Percentiles rank a stretch among this genome's conserved stretches.
Conservation (phyloP, 2,329 filamentous ascomycete species). For the Coniochaeta ligniaria region DNA sequence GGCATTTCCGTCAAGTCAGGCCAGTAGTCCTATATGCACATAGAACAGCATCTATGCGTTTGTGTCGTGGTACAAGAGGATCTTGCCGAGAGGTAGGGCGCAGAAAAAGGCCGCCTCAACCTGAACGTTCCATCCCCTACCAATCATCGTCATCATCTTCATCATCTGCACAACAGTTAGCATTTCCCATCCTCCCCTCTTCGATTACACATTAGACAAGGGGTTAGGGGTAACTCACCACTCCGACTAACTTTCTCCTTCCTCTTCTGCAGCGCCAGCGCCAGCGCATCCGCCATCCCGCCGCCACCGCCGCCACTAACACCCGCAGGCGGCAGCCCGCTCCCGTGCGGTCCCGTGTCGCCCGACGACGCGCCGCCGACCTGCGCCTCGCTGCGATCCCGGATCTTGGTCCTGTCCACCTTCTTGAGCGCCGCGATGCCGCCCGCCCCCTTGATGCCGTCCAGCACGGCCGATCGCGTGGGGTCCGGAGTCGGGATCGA, state of each 20-base stretch:
- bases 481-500: constrained; percentile 30
- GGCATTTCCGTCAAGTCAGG: neutral
- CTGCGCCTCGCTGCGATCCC: constrained; percentile 60
- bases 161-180: constrained; percentile 50
- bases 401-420: constrained; percentile 62
- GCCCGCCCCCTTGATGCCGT: constrained; percentile 64
- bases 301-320: constrained; percentile 50
- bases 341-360: constrained; percentile 43
- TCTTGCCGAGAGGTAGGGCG: neutral
- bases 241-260: constrained; percentile 93
- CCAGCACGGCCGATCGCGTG: constrained; percentile 54
- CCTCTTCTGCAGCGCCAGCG: constrained; percentile 68
- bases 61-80: neutral
- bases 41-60: neutral
- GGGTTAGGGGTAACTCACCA: constrained; percentile 62
- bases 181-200: constrained; percentile 6
- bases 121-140: neutral
- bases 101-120: neutral
- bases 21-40: no score
- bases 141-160: constrained; percentile 66
- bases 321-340: constrained; percentile 44
- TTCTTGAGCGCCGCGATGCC: constrained; percentile 66
- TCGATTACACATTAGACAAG: neutral
- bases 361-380: constrained; percentile 44
- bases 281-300: constrained; percentile 75